Evolutionary conservation across 495 filamentous ascomycete species (phyloP).

Genomic region (Daldinia caldariorum): DNA sequence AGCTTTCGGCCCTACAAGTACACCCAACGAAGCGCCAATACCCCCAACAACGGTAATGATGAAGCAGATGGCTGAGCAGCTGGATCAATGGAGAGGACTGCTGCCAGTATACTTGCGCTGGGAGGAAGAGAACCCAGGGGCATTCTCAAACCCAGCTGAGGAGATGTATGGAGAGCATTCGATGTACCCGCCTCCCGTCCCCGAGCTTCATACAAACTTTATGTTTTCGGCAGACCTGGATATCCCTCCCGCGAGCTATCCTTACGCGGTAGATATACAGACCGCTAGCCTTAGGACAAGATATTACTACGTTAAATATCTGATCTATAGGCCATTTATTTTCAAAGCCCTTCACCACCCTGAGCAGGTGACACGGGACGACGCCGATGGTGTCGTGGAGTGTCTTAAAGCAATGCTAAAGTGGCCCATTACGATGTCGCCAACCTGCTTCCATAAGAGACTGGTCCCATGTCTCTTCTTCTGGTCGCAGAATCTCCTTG

Average conservation of each 20-base stretch:
- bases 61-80: slow-evolving; percentile 59
- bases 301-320: slow-evolving; percentile 68
- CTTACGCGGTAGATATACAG: slow-evolving; percentile 63
- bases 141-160: slow-evolving; percentile 48
- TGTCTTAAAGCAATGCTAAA: slow-evolving; percentile 62
- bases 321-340: slow-evolving; percentile 67
- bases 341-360: slow-evolving; percentile 70
- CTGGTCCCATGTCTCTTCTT: slow-evolving; percentile 67
- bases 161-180: slow-evolving; percentile 43
- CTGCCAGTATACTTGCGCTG: slow-evolving; percentile 64
- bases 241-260: slow-evolving; percentile 52
- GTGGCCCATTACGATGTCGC: slow-evolving; percentile 68
- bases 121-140: slow-evolving; percentile 60
- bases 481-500: slow-evolving; percentile 67
- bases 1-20: slow-evolving; percentile 38
- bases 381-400: slow-evolving; percentile 60
- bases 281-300: slow-evolving; percentile 65
- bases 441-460: slow-evolving; percentile 63
- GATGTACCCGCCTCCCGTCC: slow-evolving; percentile 39
- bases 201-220: slow-evolving; percentile 41
- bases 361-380: slow-evolving; percentile 61
- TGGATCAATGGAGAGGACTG: slow-evolving; percentile 65
- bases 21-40: slow-evolving; percentile 27
- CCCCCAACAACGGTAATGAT: slow-evolving; percentile 52
- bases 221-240: slow-evolving; percentile 64